Base-by-base conservation (phyloP, 1,139 yeast genomes). In the Nakaseomyces delphensis region DNA sequence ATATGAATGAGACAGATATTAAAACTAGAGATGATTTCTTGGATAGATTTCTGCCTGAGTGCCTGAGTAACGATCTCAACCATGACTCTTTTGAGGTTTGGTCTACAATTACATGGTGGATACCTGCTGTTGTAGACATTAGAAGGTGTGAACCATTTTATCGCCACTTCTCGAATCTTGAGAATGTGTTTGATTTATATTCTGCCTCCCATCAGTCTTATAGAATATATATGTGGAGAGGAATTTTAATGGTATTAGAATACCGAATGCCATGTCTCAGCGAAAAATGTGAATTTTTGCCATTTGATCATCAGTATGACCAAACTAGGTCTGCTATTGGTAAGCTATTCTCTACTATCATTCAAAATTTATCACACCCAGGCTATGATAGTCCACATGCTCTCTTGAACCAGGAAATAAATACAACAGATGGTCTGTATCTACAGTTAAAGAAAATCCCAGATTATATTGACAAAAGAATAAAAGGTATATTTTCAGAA, bases 41-140 rank as follows among this genome's bases (percentile, higher is more conserved):
- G 27, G 52, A 67, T 2, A 52, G 49, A 2, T 74, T 76, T 47
- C 61, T 83, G 41, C 52, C 53, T 1, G 56, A 60, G 1, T 72
- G 83, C 14, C 66, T 86, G 38, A 66, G 69, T 3, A 66, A 71
- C 32, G 86, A 82, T 44, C 64, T 91, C 45, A 76, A 86, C 1
- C 94, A 89, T 2, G 95, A 89, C 36, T 83, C 82, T 6, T 65
- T 74, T 38, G 76, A 74, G 15, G 78, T 84, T 40, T 91, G 98
- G 97, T 71, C 71, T 39, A 74, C 86, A 0, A 76, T 85, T 46
- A 68, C 83, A 3, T 79, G 87, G 80, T 79, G 87, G 83, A 56
- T 79, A 1, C 83, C 89, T 0, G 62, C 78, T 3, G 76, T 76
- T 51, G 66, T 74, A 25, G 95, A 85, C 60, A 56, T 73, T 41